Evolutionary conservation across 768 basidiomycete species (phyloP).

Genomic region (Wakefieldia striispora): DNA sequence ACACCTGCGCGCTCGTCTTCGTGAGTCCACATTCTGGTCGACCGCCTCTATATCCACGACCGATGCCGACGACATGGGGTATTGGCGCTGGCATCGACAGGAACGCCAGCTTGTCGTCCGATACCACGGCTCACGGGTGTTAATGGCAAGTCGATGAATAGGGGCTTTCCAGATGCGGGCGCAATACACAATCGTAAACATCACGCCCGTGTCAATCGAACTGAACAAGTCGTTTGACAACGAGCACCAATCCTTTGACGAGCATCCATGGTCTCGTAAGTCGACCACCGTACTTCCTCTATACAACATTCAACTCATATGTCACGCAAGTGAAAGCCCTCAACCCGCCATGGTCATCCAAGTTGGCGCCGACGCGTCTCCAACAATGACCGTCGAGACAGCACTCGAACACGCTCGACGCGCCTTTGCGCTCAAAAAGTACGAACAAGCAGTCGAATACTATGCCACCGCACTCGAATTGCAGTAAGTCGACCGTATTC

Average conservation of each 20-base stretch:
- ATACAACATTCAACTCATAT: too few species aligned
- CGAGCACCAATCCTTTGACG: too few species aligned
- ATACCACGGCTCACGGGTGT: too few species aligned
- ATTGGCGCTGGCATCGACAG: too few species aligned
- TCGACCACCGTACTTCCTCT: neutral
- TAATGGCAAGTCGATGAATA: too few species aligned
- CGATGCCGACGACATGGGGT: too few species aligned
- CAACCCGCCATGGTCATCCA: neutral
- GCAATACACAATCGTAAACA: constrained; percentile 18
- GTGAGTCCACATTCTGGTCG: too few species aligned
- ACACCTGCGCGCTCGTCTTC: too few species aligned
- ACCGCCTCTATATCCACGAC: too few species aligned
- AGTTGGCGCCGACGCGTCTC: constrained; percentile 26
- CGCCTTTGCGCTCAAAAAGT: constrained; percentile 84
- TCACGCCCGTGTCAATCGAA: constrained; percentile 15
- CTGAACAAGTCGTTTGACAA: too few species aligned
- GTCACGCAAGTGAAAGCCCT: constrained; percentile 11
- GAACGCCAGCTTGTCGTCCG: too few species aligned
- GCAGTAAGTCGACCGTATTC: constrained; percentile 52
- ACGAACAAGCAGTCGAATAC: constrained; percentile 79
- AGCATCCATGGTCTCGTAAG: constrained; percentile 27
- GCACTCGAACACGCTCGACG: constrained; percentile 79
- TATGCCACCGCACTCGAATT: constrained; percentile 84
- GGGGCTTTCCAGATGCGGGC: too few species aligned
- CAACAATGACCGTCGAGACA: constrained; percentile 44